Conservation (phyloP, 2,329 filamentous ascomycete genomes). For the Botrytis fragariae region DNA sequence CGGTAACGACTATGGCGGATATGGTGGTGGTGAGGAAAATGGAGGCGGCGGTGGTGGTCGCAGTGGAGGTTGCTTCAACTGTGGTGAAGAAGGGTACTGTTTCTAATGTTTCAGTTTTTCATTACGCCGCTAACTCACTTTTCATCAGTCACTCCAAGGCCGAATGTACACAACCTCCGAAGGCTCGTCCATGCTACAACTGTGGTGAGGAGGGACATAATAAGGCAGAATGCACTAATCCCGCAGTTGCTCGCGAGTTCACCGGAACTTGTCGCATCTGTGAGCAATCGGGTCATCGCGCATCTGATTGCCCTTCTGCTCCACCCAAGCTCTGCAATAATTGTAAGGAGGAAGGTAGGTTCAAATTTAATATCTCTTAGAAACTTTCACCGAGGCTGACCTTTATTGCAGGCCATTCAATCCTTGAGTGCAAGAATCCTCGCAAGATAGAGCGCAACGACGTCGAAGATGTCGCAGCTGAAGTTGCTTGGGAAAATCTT, state of each 20-base stretch:
- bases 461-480: constrained; percentile 49
- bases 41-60: constrained; percentile 20
- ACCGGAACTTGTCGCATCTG: constrained; percentile 60
- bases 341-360: constrained; percentile 58
- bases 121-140: neutral
- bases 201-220: constrained; percentile 64
- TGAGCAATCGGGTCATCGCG: constrained; percentile 51
- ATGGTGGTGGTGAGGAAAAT: constrained; percentile 13
- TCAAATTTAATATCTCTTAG: neutral
- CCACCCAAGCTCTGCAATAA: constrained; percentile 57
- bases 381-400: neutral
- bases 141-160: constrained; percentile 23
- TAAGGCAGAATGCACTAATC: constrained; percentile 61
- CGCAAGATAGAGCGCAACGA: constrained; percentile 56
- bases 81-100: constrained; percentile 55
- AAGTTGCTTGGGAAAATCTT: constrained; percentile 59
- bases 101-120: constrained; percentile 33
- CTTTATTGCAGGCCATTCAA: constrained; percentile 50
- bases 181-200: constrained; percentile 44
- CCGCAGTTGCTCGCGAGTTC: constrained; percentile 47
- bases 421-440: constrained; percentile 56
- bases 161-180: constrained; percentile 32
- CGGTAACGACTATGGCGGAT: neutral
- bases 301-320: constrained; percentile 61
- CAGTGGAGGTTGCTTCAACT: constrained; percentile 55